phyloP scores from a whole-genome alignment of 768 basidiomycete genomes.

The Rhizopogon vinicolor region DNA sequence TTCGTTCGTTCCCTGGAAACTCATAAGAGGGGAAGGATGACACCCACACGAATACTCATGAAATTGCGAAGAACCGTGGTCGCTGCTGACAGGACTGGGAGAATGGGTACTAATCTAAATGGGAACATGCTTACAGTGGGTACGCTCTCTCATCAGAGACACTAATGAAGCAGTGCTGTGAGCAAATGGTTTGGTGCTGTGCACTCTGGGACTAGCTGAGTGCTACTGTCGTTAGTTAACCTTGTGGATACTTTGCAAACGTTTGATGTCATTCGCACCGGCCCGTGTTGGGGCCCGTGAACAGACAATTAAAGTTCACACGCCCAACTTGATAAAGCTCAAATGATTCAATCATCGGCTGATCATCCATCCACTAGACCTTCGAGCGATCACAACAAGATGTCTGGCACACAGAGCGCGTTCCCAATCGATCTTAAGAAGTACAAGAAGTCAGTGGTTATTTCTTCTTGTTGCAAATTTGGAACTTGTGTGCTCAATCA shows the following conservation, averaged over 20 bases:
- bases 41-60: not conserved
- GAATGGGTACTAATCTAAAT: conserved; percentile 4
- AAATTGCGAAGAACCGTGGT: not conserved
- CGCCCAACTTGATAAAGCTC: conserved; percentile 18
- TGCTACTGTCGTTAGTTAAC: conserved; percentile 4
- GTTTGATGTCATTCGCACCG: conserved; percentile 3
- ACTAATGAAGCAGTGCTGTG: conserved; percentile 7
- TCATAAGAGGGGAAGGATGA: not conserved
- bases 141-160: conserved; percentile 5
- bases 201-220: conserved; percentile 1
- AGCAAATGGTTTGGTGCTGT: conserved; percentile 4
- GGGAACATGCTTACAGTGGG: conserved; percentile 1
- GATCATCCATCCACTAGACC: not conserved
- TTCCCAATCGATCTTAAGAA: conserved; percentile 79
- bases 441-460: conserved; percentile 58
- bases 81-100: conserved; percentile 7
- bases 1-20: not conserved
- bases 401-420: conserved; percentile 35
- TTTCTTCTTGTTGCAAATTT: not conserved
- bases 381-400: conserved; percentile 16
- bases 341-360: conserved; percentile 3
- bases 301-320: conserved; percentile 17
- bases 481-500: conserved; percentile 1
- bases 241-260: conserved; percentile 13
- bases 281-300: too few relatives aligned